Evolutionary conservation across 139 green algal species (phyloP).

Genomic region (Asterochloris sp.): DNA sequence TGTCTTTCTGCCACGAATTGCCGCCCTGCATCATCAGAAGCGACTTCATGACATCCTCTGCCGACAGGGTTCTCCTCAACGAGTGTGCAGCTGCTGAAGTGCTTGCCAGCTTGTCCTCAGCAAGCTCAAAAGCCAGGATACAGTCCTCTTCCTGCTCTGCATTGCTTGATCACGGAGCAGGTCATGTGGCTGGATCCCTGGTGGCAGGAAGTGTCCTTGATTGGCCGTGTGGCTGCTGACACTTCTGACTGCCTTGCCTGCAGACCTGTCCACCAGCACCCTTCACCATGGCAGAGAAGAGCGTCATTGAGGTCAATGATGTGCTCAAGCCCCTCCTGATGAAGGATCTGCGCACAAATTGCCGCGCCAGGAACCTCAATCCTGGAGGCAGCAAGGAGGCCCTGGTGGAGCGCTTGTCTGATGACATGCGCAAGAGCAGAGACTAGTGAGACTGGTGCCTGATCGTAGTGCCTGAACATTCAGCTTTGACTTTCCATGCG

Average conservation of each 20-base stretch:
- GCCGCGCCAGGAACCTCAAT: constrained; percentile 53
- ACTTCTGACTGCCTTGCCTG: neutral
- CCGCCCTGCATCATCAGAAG: no score
- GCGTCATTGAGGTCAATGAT: constrained; percentile 22
- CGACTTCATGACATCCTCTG: no score
- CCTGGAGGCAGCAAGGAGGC: constrained; percentile 64
- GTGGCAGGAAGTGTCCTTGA: neutral
- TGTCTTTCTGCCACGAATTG: no score
- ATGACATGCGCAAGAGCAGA: constrained; percentile 61
- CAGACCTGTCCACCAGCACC: neutral
- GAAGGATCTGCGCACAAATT: constrained; percentile 67
- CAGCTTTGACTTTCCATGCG: neutral
- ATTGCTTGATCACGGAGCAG: no score
- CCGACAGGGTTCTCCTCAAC: no score
- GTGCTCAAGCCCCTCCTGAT: constrained; percentile 44
- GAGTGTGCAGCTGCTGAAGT: no score
- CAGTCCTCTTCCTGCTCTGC: no score
- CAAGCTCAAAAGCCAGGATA: no score
- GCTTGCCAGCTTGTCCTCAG: no score
- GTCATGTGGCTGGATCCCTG: neutral
- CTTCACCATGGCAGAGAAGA: constrained; percentile 2
- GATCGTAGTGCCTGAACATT: neutral
- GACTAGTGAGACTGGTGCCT: constrained; percentile 46
- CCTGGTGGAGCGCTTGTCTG: constrained; percentile 55
- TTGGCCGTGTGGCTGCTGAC: neutral